Conservation (phyloP, 1,284 basidiomycete genomes). For the Flammula alnicola region DNA sequence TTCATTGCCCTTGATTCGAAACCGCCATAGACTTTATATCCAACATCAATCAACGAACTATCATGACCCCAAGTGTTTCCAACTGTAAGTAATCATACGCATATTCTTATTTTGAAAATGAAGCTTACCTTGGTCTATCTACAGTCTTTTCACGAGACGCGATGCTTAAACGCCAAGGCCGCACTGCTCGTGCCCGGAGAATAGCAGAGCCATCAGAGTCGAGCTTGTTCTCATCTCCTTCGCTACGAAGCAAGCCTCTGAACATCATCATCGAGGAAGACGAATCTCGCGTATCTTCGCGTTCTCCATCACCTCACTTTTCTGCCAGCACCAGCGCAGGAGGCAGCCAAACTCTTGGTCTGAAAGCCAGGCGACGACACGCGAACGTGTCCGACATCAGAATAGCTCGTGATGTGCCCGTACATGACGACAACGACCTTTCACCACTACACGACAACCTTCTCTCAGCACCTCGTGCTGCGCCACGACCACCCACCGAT, state of each 20-base stretch:
- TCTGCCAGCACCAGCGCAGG: constrained; percentile 19
- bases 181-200: constrained; percentile 31
- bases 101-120: constrained; percentile 1
- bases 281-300: constrained; percentile 32
- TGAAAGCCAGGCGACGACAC: constrained; percentile 35
- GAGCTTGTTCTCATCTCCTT: too few relatives aligned
- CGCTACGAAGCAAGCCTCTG: constrained; percentile 28
- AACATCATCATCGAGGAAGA: constrained; percentile 42
- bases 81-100: constrained; percentile 29
- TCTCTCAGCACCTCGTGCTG: constrained; percentile 34
- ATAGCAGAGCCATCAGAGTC: constrained; percentile 10
- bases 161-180: constrained; percentile 36
- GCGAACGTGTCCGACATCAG: constrained; percentile 37
- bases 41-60: constrained; percentile 19
- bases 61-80: constrained; percentile 33
- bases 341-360: constrained; percentile 15
- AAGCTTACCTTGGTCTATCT: constrained; percentile 1
- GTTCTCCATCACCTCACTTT: constrained; percentile 30
- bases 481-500: constrained; percentile 31
- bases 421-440: constrained; percentile 27
- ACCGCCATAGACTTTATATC: constrained; percentile 20
- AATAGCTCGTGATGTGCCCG: constrained; percentile 28
- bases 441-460: constrained; percentile 25
- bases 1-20: constrained; percentile 6
- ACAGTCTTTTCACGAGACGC: constrained; percentile 36